These are phyloP conservation scores for Xerophyta viscosa DNA, from an alignment of 106 monocot genomes.

Conservation along the genomic window DNA sequence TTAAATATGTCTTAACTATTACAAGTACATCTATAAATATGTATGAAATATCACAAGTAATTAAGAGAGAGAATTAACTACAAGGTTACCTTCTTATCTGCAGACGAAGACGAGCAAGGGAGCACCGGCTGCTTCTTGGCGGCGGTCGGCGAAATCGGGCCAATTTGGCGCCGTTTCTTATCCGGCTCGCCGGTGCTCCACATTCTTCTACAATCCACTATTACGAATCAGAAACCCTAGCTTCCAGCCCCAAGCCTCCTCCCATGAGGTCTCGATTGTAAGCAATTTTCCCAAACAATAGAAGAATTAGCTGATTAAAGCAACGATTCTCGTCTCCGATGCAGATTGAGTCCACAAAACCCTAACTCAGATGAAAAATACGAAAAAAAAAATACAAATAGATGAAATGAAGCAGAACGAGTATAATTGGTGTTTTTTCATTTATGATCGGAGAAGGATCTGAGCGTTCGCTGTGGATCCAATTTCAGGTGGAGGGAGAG, in stretches of 20 bases:
- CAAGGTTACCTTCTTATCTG: constrained; percentile 75
- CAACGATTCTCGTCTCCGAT: not conserved
- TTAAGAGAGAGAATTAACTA: too few species aligned
- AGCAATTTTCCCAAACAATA: too few species aligned
- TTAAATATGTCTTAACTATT: too few species aligned
- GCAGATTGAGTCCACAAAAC: not conserved
- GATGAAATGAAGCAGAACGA: too few species aligned
- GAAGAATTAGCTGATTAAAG: not conserved
- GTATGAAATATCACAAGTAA: too few species aligned
- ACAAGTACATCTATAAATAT: too few species aligned
- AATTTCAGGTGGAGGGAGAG: too few species aligned
- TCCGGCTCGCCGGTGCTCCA: constrained; percentile 64
- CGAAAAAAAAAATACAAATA: too few species aligned
- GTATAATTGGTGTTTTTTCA: too few species aligned
- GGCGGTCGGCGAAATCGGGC: constrained; percentile 30
- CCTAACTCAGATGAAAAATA: not conserved
- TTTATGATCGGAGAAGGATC: too few species aligned
- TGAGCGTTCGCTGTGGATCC: too few species aligned
- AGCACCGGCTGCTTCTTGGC: constrained; percentile 42
- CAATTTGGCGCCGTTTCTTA: constrained; percentile 49
- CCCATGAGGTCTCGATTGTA: too few species aligned
- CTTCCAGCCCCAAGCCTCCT: constrained; percentile 1
- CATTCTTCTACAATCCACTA: constrained; percentile 16
- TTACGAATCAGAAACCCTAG: constrained; percentile 13
- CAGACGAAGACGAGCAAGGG: constrained; percentile 6